Base-by-base conservation (phyloP, 306 rosid species). In the Rosa multiflora region DNA sequence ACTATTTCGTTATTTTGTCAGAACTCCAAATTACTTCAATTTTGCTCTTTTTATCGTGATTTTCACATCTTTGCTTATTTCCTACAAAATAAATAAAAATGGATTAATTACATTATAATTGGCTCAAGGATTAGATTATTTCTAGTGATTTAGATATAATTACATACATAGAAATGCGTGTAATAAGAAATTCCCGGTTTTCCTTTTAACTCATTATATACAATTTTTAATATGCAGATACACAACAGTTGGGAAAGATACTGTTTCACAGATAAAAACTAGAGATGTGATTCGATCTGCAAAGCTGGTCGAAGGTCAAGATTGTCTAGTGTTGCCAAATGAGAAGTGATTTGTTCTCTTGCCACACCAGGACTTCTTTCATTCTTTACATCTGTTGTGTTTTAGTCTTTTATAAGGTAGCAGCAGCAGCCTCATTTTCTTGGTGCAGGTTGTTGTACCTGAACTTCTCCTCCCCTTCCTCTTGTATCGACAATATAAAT, bases 251-350 rank as follows among this genome's bases (percentile, higher is more conserved):
- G 99, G 99, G 76, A 92, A 88, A 91, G 97, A 91, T 17, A 80
- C 88, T 72, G 97, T 94, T 49, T 79, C 98, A 56, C 93, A 92
- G 87, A 91, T 94, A 79, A 94, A 91, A 90, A 86, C 93, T 0
- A 97, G 99, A 47, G 97, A 94, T 70, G 52, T 91, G 35, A 88
- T 94, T 78, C 88, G 80, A 76, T 89, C 95, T 0, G 97, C 93
- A 44, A 94, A 84, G 85, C 92, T 94, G 40, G 81, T 92, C 35
- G 95, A 91, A 70, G 97, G 99, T 83, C 86, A 83, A 83, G 97
- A 91, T 74, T 93, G 90, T 53, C 95, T 92, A 55, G 80, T 91
- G 15, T 81, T 94, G 86, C 95, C 95, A 0, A 76, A 84, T 76
- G 86, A 91, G 81, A 84, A 85, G 51, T 89, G 89, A 92, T 53